These are phyloP conservation scores for Phaeosphaeriaceae sp. DNA, from an alignment of 2,329 filamentous ascomycete species.

Conservation along the genomic window DNA sequence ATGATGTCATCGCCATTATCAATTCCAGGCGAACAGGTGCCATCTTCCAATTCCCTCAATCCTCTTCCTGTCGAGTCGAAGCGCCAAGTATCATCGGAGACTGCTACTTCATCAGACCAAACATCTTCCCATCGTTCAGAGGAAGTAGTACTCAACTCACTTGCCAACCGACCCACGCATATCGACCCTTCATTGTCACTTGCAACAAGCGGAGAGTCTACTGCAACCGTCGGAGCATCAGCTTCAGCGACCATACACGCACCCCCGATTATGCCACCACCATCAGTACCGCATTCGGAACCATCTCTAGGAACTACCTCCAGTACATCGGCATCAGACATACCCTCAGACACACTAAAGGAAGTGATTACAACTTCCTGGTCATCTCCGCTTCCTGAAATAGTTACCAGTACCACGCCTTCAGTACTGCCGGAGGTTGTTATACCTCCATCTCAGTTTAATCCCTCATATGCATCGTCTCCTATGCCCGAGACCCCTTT, in stretches of 20 bases:
- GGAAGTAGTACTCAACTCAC: too few relatives aligned
- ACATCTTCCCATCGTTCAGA: too few relatives aligned
- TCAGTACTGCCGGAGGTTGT: background rate
- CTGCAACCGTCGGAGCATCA: too few relatives aligned
- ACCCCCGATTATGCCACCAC: background rate
- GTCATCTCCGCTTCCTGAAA: background rate
- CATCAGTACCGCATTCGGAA: background rate
- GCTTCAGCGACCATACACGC: background rate
- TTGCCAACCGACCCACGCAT: too few relatives aligned
- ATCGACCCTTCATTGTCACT: background rate
- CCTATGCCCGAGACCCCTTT: background rate
- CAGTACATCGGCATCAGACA: background rate
- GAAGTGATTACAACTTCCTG: background rate
- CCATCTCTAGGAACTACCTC: background rate
- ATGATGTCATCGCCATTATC: background rate
- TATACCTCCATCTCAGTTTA: background rate
- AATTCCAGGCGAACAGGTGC: background rate
- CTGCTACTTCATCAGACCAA: too few relatives aligned
- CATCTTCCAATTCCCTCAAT: background rate
- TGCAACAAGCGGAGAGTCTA: background rate
- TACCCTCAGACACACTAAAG: background rate
- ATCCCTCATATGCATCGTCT: background rate
- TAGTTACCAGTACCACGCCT: background rate
- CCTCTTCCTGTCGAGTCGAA: too few relatives aligned
- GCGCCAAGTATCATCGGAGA: too few relatives aligned